These are phyloP conservation scores for Puya raimondii DNA, from an alignment of 176 grass and related monocot genomes.

Conservation along the genomic window DNA sequence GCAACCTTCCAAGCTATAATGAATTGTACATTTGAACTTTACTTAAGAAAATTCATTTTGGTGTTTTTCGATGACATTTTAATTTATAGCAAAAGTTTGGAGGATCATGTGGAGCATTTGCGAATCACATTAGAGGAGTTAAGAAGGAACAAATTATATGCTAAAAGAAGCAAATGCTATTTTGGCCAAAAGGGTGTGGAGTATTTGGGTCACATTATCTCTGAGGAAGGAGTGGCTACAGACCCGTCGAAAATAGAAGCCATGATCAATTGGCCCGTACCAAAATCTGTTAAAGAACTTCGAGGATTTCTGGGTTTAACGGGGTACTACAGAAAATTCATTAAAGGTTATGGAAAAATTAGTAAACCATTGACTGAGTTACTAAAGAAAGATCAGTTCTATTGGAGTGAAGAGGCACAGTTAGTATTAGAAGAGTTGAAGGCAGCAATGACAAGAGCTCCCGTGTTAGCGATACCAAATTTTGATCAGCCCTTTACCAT, in stretches of 20 bases:
- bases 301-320: too few relatives aligned
- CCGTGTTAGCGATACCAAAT: neutral
- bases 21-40: neutral
- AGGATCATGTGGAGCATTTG: neutral
- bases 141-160: neutral
- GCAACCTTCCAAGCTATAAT: neutral
- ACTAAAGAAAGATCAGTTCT: conserved; percentile 1
- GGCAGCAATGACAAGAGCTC: neutral
- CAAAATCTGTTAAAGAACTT: too few relatives aligned
- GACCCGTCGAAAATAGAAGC: too few relatives aligned
- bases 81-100: neutral
- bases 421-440: neutral
- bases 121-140: neutral
- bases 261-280: too few relatives aligned
- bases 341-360: neutral
- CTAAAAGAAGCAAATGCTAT: neutral
- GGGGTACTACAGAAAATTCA: neutral
- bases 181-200: neutral
- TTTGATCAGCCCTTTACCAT: neutral
- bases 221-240: too few relatives aligned
- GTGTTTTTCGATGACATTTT: conserved; percentile 13
- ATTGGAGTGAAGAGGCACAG: neutral
- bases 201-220: neutral
- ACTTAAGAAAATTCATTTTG: conserved; percentile 4
- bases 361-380: neutral